phyloP scores from a whole-genome alignment of 371 early-diverging fungal genomes.

The Haplosporangium sp. region DNA sequence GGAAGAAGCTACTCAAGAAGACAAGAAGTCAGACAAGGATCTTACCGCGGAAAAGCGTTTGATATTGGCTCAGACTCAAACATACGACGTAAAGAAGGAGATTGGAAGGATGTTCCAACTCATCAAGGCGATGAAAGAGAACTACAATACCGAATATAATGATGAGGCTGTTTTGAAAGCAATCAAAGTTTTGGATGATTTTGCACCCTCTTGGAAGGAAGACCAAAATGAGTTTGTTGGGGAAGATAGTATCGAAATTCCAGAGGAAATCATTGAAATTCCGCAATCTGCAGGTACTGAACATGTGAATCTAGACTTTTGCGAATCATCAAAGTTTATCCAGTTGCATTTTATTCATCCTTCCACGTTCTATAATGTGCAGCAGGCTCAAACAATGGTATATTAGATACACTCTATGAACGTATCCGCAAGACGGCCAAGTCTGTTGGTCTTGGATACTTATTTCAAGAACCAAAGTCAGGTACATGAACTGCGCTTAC shows the following conservation, averaged over 20 bases:
- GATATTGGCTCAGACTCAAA: not conserved
- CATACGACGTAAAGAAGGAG: conserved; percentile 22
- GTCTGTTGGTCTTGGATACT: conserved; percentile 23
- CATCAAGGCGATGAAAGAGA: conserved; percentile 37
- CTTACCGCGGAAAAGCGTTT: conserved; percentile 15
- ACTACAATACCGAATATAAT: conserved; percentile 41
- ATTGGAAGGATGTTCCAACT: conserved; percentile 33
- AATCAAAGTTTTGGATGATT: conserved; percentile 19
- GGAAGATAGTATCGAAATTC: conserved; percentile 20
- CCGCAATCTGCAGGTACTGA: not conserved
- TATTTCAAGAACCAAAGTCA: conserved; percentile 22
- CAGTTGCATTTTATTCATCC: not conserved
- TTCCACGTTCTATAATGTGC: not conserved
- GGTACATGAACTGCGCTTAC: not conserved
- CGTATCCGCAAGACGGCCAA: conserved; percentile 13
- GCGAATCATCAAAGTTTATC: not conserved
- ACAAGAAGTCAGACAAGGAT: conserved; percentile 1
- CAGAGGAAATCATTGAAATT: conserved; percentile 11
- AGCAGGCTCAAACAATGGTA: not conserved
- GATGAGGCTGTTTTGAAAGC: conserved; percentile 43
- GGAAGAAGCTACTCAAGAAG: not conserved
- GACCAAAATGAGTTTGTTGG: conserved; percentile 31
- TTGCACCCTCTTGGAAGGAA: conserved; percentile 27
- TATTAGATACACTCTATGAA: not conserved
- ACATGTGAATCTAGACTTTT: not conserved